A percentile compares a stretch with the other conserved stretches of the same genome.
Evolutionary conservation across 1,284 basidiomycete species (phyloP).

Genomic region (Leccinum proximum): DNA sequence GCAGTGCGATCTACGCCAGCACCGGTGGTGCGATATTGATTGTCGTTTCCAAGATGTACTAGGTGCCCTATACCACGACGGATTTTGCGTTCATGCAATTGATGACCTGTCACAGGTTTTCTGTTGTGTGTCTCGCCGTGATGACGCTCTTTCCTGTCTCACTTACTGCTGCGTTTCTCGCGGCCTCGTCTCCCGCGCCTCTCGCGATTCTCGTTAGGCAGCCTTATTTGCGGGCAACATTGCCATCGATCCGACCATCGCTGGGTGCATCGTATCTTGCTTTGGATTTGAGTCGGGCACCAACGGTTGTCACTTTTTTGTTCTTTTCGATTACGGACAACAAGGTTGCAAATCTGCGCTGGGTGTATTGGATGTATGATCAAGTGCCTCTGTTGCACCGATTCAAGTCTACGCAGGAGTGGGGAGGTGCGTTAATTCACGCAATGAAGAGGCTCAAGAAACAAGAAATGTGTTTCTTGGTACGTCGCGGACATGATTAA

Average conservation of each 20-base stretch:
- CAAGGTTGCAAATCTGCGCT: constrained; percentile 49
- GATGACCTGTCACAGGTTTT: constrained; percentile 39
- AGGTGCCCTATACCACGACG: constrained; percentile 8
- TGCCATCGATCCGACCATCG: constrained; percentile 48
- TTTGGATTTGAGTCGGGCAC: neutral
- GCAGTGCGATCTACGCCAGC: constrained; percentile 54
- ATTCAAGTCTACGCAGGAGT: constrained; percentile 34
- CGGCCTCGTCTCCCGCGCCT: constrained; percentile 53
- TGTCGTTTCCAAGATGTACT: constrained; percentile 56
- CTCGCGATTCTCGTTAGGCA: constrained; percentile 35
- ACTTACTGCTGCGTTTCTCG: constrained; percentile 61
- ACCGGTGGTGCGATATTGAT: constrained; percentile 45
- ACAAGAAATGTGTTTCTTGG: constrained; percentile 56
- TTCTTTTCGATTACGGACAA: constrained; percentile 50
- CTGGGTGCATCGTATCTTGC: constrained; percentile 40
- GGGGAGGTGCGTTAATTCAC: constrained; percentile 37
- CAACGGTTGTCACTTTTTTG: constrained; percentile 19
- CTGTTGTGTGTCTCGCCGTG: constrained; percentile 60
- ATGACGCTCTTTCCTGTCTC: constrained; percentile 64
- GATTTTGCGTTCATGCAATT: neutral
- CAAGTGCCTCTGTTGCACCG: constrained; percentile 47
- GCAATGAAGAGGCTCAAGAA: constrained; percentile 45
- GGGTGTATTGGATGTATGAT: constrained; percentile 59
- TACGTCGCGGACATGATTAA: constrained; percentile 14
- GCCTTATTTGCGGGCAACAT: constrained; percentile 60